phyloP scores from a whole-genome alignment of 1,139 yeast genomes.

The Debaryomyces sp. region DNA sequence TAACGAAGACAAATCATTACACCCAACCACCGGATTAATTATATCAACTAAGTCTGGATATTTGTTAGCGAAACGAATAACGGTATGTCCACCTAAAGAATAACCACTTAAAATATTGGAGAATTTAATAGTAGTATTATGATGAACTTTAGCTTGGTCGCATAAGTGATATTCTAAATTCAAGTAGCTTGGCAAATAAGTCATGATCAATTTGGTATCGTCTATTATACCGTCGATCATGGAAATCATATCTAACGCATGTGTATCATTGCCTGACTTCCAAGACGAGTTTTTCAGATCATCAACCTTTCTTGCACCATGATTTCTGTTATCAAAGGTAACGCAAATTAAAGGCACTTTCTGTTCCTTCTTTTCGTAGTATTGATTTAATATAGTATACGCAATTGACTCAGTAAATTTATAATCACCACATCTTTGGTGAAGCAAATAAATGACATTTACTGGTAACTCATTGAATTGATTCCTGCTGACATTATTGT shows the following conservation, averaged over 20 bases:
- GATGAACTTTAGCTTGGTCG: conserved; percentile 20
- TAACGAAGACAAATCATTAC: conserved; percentile 46
- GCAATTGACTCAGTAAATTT: conserved; percentile 37
- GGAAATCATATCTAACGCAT: conserved; percentile 57
- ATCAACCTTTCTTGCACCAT: conserved; percentile 53
- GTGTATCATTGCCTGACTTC: conserved; percentile 50
- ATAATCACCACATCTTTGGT: conserved; percentile 36
- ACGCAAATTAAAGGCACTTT: conserved; percentile 46
- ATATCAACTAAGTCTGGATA: conserved; percentile 42
- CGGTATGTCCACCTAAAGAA: conserved; percentile 64
- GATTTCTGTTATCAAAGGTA: conserved; percentile 63
- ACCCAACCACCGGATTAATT: conserved; percentile 52
- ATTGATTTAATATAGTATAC: conserved; percentile 28
- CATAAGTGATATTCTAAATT: conserved; percentile 34
- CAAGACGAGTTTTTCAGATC: conserved; percentile 42
- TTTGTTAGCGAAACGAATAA: conserved; percentile 48
- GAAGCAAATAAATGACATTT: conserved; percentile 43
- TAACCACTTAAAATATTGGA: conserved; percentile 52
- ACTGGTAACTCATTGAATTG: conserved; percentile 29
- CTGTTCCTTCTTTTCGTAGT: conserved; percentile 20
- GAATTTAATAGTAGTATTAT: conserved; percentile 24
- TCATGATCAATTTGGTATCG: conserved; percentile 52
- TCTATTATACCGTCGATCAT: conserved; percentile 52
- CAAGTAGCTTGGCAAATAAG: conserved; percentile 50
- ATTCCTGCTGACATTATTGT: conserved; percentile 4